Evolutionary conservation across 2,329 filamentous ascomycete genomes (phyloP), one percentile per base, ranked within the genome.

Genomic region (Curvularia lunata): DNA sequence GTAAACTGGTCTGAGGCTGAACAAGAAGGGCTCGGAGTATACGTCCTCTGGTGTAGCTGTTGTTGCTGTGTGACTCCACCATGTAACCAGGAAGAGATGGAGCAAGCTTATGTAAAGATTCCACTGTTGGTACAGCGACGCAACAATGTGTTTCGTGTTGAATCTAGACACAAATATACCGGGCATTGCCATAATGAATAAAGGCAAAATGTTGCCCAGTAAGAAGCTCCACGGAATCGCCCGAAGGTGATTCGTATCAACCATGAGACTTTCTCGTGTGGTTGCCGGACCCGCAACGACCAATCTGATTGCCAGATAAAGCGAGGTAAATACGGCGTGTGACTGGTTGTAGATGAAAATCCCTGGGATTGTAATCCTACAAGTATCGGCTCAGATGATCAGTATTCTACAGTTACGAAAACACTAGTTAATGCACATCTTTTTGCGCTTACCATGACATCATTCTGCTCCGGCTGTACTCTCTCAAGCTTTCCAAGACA

Each of bases 311-410:
- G 46, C 46, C 30, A 48, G 30, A 48, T 48, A 48, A 37, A 48
- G 46, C 6, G 46, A 48, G 4, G 46, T 48, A 37, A 48, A 48
- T 2, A 48, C 46, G 18, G 46, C 46, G 6, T 48, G 46, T 37
- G 46, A 48, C 46, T 48, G 46, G 19, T 48, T 48, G 30, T 34
- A 48, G 9, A 48, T 48, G 46, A 37, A 37, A 5, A 48, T 34
- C 16, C 46, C 46, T 23, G 46, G 46, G 12, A 48, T 37, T 13
- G 46, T 28, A 13, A 48, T 48, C 46, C 46, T 48, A 12, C 23
- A 30, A 30, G 19, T 18, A 7, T 6, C 6, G 25, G 25, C 4
- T 2, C 6, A 5, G 6, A 27, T 16, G 30, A n/a, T 48, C 16
- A 48, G 46, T 30, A 37, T 37, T 18, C 16, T 5, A 12, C 5